These are phyloP conservation scores for Coemansia brasiliensis DNA, from an alignment of 192 early-diverging fungal species.

Conservation along the genomic window DNA sequence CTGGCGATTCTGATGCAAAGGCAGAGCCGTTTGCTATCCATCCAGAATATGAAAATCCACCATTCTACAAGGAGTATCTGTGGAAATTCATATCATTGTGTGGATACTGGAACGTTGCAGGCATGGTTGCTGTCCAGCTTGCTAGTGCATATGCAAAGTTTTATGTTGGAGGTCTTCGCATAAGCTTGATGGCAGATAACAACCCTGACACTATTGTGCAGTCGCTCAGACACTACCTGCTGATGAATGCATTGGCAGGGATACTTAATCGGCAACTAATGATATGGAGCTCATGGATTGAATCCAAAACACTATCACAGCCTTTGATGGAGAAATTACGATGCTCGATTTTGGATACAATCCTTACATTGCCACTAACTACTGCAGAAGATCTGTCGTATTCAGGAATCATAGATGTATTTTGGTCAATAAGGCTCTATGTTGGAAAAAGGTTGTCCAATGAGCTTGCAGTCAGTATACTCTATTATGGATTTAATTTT, in stretches of 20 bases:
- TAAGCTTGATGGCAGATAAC: constrained; percentile 23
- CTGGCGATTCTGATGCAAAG: neutral
- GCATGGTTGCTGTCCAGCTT: constrained; percentile 8
- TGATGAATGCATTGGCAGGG: constrained; percentile 16
- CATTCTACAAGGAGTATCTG: constrained; percentile 7
- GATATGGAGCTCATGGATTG: neutral
- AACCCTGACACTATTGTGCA: constrained; percentile 21
- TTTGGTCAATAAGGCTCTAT: neutral
- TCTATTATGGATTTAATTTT: neutral
- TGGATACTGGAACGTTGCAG: constrained; percentile 13
- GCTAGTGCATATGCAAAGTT: constrained; percentile 12
- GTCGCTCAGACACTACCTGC: constrained; percentile 27
- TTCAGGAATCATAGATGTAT: neutral
- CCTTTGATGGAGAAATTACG: constrained; percentile 7
- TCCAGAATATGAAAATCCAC: neutral
- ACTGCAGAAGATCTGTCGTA: constrained; percentile 11
- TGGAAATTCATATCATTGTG: constrained; percentile 9
- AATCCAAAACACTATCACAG: neutral
- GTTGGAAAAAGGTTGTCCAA: neutral
- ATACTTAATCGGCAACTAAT: constrained; percentile 13
- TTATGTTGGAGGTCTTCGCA: constrained; percentile 18
- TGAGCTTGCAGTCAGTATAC: neutral
- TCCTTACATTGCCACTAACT: constrained; percentile 14
- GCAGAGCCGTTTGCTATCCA: neutral
- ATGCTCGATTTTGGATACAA: neutral